Evolutionary conservation across 2,329 filamentous ascomycete species (phyloP).

Genomic region (Colletotrichum eleusines): DNA sequence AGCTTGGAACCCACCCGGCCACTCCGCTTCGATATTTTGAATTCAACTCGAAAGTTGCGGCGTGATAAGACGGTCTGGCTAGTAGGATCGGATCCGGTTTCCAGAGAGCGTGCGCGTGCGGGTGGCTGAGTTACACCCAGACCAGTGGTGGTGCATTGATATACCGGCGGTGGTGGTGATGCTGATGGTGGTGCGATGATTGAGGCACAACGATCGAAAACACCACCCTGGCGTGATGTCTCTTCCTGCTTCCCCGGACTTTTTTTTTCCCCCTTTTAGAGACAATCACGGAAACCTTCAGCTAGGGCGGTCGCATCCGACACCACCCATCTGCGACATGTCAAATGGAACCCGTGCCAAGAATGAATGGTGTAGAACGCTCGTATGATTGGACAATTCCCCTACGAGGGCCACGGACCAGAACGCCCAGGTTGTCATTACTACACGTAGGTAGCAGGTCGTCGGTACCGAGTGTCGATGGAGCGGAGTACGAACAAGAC

Average conservation of each 20-base stretch:
- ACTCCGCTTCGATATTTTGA: background rate
- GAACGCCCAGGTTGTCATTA: too few relatives aligned
- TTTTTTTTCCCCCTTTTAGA: background rate
- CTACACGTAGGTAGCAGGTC: too few relatives aligned
- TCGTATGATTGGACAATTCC: constrained; percentile 36
- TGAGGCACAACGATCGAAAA: background rate
- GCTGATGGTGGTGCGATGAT: too few relatives aligned
- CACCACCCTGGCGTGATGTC: background rate
- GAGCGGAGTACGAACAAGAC: too few relatives aligned
- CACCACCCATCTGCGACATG: too few relatives aligned
- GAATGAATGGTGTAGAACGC: too few relatives aligned
- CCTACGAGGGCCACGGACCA: background rate
- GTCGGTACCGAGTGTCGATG: background rate
- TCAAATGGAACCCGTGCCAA: too few relatives aligned
- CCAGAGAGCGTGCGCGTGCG: background rate
- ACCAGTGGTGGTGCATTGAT: background rate
- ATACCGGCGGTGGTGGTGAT: too few relatives aligned
- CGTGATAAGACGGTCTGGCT: constrained; percentile 5
- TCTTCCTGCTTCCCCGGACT: constrained; percentile 4
- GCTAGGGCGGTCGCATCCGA: constrained; percentile 13
- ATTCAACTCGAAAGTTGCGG: constrained; percentile 11
- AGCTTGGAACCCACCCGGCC: background rate
- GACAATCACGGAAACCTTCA: constrained; percentile 7
- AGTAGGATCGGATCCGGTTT: constrained; percentile 1
- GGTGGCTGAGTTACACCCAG: constrained; percentile 5